Base-by-base conservation (phyloP, 148 eudicot genomes). In the Chenopodium berlandieri region DNA sequence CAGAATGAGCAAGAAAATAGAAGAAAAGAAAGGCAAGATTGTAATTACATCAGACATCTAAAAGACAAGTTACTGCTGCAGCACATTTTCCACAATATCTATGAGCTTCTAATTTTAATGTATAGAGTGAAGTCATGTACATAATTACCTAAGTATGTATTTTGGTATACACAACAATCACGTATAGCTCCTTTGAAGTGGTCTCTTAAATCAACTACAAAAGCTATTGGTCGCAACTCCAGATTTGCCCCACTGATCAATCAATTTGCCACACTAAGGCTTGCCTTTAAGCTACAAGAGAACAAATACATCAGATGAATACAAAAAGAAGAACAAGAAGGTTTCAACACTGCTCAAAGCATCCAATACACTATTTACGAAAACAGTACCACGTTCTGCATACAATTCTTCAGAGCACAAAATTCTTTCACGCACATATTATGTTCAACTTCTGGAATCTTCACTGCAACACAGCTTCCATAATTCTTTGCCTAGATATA, bases 401-500 rank as follows among this genome's bases (percentile, higher is more conserved):
- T 94, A 86, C 99, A 96, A 83, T 83, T 87, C 87, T 84, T 91
- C 83, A 96, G 85, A 69, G 91, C 88, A 77, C 90, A 84, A 82
- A 92, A 94, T 88, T 96, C 97, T 87, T 96, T 96, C 75, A 89
- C 76, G 75, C 99, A 94, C 97, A 96, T 94, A 83, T 94, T 97
- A 84, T 83, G 91, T 79, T 96, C 98, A 81, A 96, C 89, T 85
- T 91, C 94, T 73, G 99, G 99, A 88, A 96, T 86, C 88, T 91
- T 94, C 62, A 88, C 83, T 23, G 98, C 92, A 82, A 96, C 94
- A 89, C 99, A 96, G 83, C 91, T 86, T 71, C 99, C 97, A 73
- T 96, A 96, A 44, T 85, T 89, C 87, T 89, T 94, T 48, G 98
- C 96, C 99, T 96, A 90, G 73, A 90, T 58, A 85, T 56, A 83